Percentiles rank a stretch among this genome's conserved stretches.
Evolutionary conservation across 306 rosid genomes (phyloP).

Genomic region (Oxytropis ochrocephala): DNA sequence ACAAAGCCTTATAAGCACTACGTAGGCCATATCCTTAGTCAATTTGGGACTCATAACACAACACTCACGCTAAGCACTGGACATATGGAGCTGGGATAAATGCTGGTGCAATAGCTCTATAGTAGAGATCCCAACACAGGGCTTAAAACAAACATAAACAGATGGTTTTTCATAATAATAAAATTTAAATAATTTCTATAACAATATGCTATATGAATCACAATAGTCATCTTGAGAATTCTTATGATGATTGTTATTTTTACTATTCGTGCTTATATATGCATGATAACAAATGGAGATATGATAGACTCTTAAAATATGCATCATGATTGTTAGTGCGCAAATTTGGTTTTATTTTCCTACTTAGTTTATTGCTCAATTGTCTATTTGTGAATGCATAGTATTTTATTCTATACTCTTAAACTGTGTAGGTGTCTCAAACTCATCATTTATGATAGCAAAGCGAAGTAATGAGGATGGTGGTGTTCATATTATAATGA

Average conservation of each 20-base stretch:
- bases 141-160: not conserved
- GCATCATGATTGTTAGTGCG: not conserved
- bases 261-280: not conserved
- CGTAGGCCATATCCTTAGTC: too few relatives aligned
- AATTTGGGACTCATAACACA: too few relatives aligned
- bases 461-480: constrained; percentile 38
- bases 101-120: too few relatives aligned
- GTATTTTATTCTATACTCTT: not conserved
- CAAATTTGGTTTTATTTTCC: not conserved
- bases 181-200: not conserved
- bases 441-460: constrained; percentile 40
- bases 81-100: too few relatives aligned
- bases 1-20: too few relatives aligned
- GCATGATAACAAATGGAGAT: not conserved
- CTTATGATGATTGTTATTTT: not conserved
- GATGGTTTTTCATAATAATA: not conserved
- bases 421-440: constrained; percentile 50
- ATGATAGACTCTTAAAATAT: not conserved
- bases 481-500: constrained; percentile 29
- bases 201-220: not conserved
- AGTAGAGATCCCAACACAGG: too few relatives aligned
- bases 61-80: too few relatives aligned
- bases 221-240: not conserved
- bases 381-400: not conserved
- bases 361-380: not conserved